Evolutionary conservation across 495 filamentous ascomycete species (phyloP), one percentile per base, ranked within the genome.

Genomic region (Penicillium canescens): DNA sequence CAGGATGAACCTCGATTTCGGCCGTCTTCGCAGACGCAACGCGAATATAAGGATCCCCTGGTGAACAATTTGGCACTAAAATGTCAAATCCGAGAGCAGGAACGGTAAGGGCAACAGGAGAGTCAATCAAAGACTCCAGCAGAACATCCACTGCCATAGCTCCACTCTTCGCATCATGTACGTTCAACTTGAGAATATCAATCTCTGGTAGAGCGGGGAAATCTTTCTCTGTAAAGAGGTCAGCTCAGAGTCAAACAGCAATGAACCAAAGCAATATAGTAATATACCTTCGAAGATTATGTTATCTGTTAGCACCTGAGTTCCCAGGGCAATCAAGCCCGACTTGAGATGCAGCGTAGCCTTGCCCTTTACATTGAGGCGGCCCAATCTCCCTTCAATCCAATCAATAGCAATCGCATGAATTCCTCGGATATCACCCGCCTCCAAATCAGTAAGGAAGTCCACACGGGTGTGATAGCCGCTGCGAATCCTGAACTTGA

Each of bases 371-470:
- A 98, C 65, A 44, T 77, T 80, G 31, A 98, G 67, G 44, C 76
- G 72, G 2, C 81, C 80, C 44, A 98, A 67, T 46, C 78, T 83
- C 31, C 93, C 92, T 16, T 89, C 82, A 48, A 98, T 60, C 86
- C 90, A 98, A 66, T 96, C 90, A 56, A 91, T 85, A 14, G 90
- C 91, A 51, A 98, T 80, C n/a, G 77, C 77, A 40, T 88, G 85
- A 45, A 96, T 82, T 8, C 84, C 87, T 53, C 88, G 84, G n/a
- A 90, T 72, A 57, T 91, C 84, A 31, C 89, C 90, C 14, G 90
- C 86, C 21, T 78, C 68, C 45, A 96, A 67, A 54, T 94, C 86
- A 28, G 85, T 80, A 49, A 93, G 67, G 54, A 97, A 86, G 56
- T 96, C 89, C 33, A 97, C 72, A 46, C 78, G 70, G 18, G 89